phyloP scores from a whole-genome alignment of 2,329 filamentous ascomycete species.

The Coleophoma eucalyptorum region DNA sequence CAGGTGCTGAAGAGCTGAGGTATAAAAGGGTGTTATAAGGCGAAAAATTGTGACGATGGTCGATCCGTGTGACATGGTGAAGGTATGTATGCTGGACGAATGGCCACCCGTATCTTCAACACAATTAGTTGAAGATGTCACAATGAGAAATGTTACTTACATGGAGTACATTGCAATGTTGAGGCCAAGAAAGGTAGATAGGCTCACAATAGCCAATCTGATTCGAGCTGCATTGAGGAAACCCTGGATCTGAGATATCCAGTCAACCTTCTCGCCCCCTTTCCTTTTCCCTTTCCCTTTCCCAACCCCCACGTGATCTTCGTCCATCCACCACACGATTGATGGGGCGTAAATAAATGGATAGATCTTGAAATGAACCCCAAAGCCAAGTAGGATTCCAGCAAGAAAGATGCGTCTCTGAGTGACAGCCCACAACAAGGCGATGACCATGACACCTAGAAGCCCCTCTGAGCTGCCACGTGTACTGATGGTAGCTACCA shows the following conservation, averaged over 20 bases:
- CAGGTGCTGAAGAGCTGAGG: slow-evolving; percentile 64
- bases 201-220: slow-evolving; percentile 57
- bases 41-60: slow-evolving; percentile 98
- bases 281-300: not conserved
- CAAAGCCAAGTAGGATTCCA: slow-evolving; percentile 72
- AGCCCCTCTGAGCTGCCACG: slow-evolving; percentile 91
- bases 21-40: slow-evolving; percentile 93
- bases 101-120: slow-evolving; percentile 64
- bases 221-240: slow-evolving; percentile 55
- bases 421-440: slow-evolving; percentile 77
- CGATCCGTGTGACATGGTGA: slow-evolving; percentile 87
- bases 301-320: slow-evolving; percentile 34
- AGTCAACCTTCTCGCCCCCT: slow-evolving; percentile 20
- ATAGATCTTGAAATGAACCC: slow-evolving; percentile 98
- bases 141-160: slow-evolving; percentile 40
- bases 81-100: slow-evolving; percentile 90
- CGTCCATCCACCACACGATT: slow-evolving; percentile 77
- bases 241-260: slow-evolving; percentile 19
- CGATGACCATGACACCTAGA: slow-evolving; percentile 79
- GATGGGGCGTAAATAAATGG: slow-evolving; percentile 91
- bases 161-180: slow-evolving; percentile 76
- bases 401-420: slow-evolving; percentile 59
- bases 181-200: slow-evolving; percentile 68
- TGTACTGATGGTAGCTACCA: slow-evolving; percentile 97
- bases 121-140: slow-evolving; percentile 2